These are phyloP conservation scores for Stachybotrys chlorohalonatus DNA, from an alignment of 2,329 filamentous ascomycete species.

Conservation along the genomic window DNA sequence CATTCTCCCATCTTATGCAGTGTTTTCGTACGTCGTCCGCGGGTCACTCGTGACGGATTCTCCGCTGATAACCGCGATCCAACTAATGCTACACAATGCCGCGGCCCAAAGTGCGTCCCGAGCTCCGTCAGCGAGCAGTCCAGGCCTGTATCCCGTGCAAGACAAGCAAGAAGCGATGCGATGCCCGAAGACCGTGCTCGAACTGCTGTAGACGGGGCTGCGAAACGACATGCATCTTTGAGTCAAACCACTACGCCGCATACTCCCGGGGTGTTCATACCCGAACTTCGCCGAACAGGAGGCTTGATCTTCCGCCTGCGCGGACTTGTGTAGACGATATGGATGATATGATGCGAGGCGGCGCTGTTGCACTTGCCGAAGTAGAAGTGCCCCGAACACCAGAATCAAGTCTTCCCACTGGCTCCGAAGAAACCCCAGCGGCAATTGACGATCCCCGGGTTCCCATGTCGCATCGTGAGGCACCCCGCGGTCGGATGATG, in stretches of 20 bases:
- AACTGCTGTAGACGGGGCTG: not conserved
- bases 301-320: too few species aligned
- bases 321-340: not conserved
- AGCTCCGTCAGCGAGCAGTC: not conserved
- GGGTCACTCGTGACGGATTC: too few species aligned
- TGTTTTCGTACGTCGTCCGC: too few species aligned
- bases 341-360: not conserved
- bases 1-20: too few species aligned
- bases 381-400: not conserved
- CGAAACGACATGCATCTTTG: not conserved
- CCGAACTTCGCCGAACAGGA: not conserved
- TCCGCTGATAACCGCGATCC: too few species aligned
- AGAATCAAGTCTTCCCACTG: not conserved
- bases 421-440: not conserved
- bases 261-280: not conserved
- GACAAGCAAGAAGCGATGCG: not conserved
- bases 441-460: not conserved
- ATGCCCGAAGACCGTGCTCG: not conserved
- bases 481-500: not conserved
- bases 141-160: not conserved
- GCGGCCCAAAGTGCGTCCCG: not conserved
- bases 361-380: not conserved
- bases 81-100: not conserved
- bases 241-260: not conserved
- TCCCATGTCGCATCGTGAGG: not conserved